Conservation (phyloP, 1,139 yeast species). For the Hyphopichia fennica region DNA sequence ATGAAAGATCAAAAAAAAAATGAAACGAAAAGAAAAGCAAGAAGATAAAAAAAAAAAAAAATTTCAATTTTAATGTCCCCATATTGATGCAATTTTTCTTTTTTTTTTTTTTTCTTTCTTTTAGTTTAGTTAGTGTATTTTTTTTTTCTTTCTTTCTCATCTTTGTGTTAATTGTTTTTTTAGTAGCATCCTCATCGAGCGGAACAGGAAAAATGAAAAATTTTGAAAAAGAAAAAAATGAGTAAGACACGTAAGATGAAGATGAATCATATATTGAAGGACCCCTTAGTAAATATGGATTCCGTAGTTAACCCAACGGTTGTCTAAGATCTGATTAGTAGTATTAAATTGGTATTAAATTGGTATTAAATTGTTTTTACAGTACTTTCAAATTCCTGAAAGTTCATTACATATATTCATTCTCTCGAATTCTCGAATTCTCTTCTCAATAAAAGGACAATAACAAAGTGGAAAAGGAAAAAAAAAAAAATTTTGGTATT, state of each 20-base stretch:
- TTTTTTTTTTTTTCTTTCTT: neutral
- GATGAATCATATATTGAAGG: too few species aligned
- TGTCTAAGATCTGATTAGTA: too few species aligned
- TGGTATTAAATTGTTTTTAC: too few species aligned
- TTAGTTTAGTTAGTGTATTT: neutral
- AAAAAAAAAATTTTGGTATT: neutral
- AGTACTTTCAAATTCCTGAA: too few species aligned
- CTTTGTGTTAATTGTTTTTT: too few species aligned
- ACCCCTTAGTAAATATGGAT: too few species aligned
- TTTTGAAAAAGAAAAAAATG: too few species aligned
- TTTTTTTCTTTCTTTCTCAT: neutral
- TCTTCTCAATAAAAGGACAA: neutral
- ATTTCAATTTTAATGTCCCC: slow-evolving; percentile 1
- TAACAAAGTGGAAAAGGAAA: neutral
- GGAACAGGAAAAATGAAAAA: neutral
- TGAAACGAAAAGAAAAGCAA: neutral
- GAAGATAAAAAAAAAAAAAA: neutral
- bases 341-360: too few species aligned
- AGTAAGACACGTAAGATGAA: too few species aligned
- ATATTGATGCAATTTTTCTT: neutral
- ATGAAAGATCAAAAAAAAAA: neutral
- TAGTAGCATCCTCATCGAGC: neutral
- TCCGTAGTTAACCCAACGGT: too few species aligned
- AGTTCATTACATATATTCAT: too few species aligned
- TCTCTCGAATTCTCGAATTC: neutral